These are phyloP conservation scores for Elaeis oleifera DNA, from an alignment of 202 grass and related monocot species.

Conservation along the genomic window DNA sequence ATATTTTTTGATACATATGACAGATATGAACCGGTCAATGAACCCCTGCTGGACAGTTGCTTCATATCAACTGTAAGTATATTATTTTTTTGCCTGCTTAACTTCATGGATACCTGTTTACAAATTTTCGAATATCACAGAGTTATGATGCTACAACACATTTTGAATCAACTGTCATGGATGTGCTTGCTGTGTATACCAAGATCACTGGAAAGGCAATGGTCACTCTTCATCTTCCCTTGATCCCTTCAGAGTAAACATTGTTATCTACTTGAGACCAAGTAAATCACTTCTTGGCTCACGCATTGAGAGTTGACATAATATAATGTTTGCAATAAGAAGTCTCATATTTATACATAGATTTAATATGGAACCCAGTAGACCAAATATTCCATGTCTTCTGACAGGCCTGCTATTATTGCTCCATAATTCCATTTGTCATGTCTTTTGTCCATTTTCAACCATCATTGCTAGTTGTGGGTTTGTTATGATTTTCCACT, in stretches of 20 bases:
- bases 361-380: too few relatives aligned
- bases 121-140: constrained; percentile 30
- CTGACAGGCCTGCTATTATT: too few relatives aligned
- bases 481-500: too few relatives aligned
- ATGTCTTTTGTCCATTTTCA: too few relatives aligned
- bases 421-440: too few relatives aligned
- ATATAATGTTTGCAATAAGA: too few relatives aligned
- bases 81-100: not conserved
- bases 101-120: not conserved
- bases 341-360: too few relatives aligned
- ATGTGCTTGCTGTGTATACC: constrained; percentile 78
- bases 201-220: constrained; percentile 89
- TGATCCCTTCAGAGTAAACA: not conserved
- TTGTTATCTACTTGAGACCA: not conserved
- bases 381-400: too few relatives aligned
- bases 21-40: constrained; percentile 71
- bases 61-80: constrained; percentile 79
- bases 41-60: constrained; percentile 58
- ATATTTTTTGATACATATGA: constrained; percentile 78
- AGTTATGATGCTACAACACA: constrained; percentile 95
- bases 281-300: too few relatives aligned
- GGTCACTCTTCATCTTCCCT: constrained; percentile 3
- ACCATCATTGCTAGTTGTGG: too few relatives aligned
- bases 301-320: too few relatives aligned
- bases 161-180: constrained; percentile 92